Evolutionary conservation across 169 alveolate species (phyloP).

Genomic region (Plasmodium vivax): DNA sequence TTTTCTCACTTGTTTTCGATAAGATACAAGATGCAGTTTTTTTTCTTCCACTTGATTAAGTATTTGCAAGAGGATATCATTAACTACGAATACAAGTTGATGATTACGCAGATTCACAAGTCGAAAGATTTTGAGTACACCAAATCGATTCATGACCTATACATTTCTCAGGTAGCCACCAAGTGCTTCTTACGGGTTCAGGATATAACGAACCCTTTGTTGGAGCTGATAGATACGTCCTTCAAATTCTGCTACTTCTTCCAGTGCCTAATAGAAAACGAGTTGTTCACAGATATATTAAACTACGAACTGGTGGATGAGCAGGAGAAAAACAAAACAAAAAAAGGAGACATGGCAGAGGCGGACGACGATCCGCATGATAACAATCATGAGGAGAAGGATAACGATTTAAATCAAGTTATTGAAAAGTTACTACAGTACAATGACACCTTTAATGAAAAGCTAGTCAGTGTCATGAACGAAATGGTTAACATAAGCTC

Average conservation of each 20-base stretch:
- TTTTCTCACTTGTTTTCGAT: conserved; percentile 72
- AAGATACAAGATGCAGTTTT: conserved; percentile 75
- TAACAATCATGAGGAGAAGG: background rate
- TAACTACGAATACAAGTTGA: conserved; percentile 62
- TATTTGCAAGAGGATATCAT: conserved; percentile 76
- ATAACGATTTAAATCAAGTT: conserved; percentile 66
- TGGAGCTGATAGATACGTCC: conserved; percentile 46
- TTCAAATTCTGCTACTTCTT: conserved; percentile 75
- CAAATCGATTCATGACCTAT: conserved; percentile 71
- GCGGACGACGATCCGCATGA: background rate
- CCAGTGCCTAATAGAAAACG: conserved; percentile 74
- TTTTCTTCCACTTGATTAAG: conserved; percentile 57
- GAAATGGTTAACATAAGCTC: conserved; percentile 71
- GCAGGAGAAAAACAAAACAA: background rate
- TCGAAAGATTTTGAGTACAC: conserved; percentile 76
- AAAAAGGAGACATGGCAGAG: background rate
- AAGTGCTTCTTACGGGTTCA: conserved; percentile 72
- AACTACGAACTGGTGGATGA: conserved; percentile 48
- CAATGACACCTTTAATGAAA: conserved; percentile 70
- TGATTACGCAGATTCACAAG: conserved; percentile 71
- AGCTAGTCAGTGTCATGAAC: conserved; percentile 29
- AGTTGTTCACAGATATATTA: conserved; percentile 69
- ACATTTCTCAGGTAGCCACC: conserved; percentile 73
- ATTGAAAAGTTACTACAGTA: conserved; percentile 65
- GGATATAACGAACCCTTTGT: conserved; percentile 57